These are phyloP conservation scores for Paecilomyces sp. DNA, from an alignment of 2,329 filamentous ascomycete genomes.

Conservation along the genomic window DNA sequence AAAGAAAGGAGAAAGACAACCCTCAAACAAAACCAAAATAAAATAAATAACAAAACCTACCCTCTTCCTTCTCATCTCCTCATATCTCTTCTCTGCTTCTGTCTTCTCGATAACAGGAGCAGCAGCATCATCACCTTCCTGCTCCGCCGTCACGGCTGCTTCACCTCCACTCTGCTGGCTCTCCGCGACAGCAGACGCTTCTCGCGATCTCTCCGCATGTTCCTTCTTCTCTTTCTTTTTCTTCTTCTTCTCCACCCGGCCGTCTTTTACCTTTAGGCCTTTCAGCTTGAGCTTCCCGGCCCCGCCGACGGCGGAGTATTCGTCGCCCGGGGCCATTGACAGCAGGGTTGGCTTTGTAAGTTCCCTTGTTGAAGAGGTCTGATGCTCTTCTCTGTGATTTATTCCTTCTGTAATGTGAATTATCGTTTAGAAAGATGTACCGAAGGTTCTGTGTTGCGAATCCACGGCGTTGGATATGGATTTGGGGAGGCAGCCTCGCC, in stretches of 20 bases:
- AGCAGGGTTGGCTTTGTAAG: conserved; percentile 10
- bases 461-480: neutral
- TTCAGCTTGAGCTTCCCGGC: conserved; percentile 81
- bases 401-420: neutral
- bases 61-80: conserved; percentile 73
- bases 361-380: neutral
- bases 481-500: neutral
- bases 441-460: neutral
- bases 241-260: conserved; percentile 39
- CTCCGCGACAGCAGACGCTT: neutral
- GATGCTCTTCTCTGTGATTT: neutral
- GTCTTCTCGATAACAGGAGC: conserved; percentile 55
- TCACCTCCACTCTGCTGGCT: neutral
- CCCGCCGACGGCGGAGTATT: conserved; percentile 60
- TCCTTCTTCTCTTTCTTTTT: conserved; percentile 40
- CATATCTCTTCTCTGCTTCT: conserved; percentile 71
- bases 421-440: neutral
- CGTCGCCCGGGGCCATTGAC: conserved; percentile 40
- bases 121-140: conserved; percentile 8
- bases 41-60: conserved; percentile 43
- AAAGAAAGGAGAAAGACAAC: conserved; percentile 1
- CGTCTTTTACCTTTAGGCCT: conserved; percentile 56
- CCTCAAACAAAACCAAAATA: conserved; percentile 3
- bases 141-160: neutral
- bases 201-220: neutral